Percentiles rank a stretch among this genome's conserved stretches.
Evolutionary conservation across 2,329 filamentous ascomycete genomes (phyloP).

Genomic region (Grosmannia clavigera): DNA sequence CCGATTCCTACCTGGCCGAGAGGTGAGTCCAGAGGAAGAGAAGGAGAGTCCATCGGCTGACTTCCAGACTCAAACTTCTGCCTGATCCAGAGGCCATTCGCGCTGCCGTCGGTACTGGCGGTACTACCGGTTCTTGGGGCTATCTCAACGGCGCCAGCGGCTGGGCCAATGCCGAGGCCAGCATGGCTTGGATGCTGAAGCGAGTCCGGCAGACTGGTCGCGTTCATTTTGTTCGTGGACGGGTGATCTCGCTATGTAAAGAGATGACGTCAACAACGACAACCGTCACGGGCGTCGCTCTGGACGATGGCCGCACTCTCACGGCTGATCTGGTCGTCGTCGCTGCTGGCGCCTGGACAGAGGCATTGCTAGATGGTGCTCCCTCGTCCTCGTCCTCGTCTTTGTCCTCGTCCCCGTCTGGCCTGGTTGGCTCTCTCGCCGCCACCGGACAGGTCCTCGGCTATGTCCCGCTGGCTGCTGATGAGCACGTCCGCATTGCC

Average conservation of each 20-base stretch:
- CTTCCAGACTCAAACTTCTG: slow-evolving; percentile 26
- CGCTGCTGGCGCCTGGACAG: slow-evolving; percentile 81
- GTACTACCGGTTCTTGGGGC: slow-evolving; percentile 48
- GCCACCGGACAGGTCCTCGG: slow-evolving; percentile 74
- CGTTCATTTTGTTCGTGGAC: slow-evolving; percentile 41
- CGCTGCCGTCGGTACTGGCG: slow-evolving; percentile 32
- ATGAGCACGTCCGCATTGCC: slow-evolving; percentile 54
- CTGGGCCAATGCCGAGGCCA: slow-evolving; percentile 67
- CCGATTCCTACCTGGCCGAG: slow-evolving; percentile 16
- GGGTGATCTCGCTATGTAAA: slow-evolving; percentile 28
- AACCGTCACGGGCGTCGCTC: slow-evolving; percentile 40
- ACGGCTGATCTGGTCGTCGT: slow-evolving; percentile 58
- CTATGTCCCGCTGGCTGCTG: slow-evolving; percentile 58
- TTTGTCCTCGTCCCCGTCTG: slow-evolving; percentile 28
- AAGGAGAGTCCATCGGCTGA: neutral
- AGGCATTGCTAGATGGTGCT: slow-evolving; percentile 24
- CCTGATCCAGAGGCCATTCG: slow-evolving; percentile 31
- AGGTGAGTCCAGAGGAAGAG: neutral
- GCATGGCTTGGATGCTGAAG: slow-evolving; percentile 51
- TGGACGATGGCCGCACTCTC: slow-evolving; percentile 23
- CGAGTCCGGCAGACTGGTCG: slow-evolving; percentile 41
- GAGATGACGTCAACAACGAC: slow-evolving; percentile 13
- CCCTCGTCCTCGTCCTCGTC: too few species aligned
- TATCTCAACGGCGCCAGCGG: slow-evolving; percentile 65
- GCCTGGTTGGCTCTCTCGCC: slow-evolving; percentile 62